Base-by-base conservation (phyloP, 2,329 filamentous ascomycete genomes). In the Penicillium glabrum region DNA sequence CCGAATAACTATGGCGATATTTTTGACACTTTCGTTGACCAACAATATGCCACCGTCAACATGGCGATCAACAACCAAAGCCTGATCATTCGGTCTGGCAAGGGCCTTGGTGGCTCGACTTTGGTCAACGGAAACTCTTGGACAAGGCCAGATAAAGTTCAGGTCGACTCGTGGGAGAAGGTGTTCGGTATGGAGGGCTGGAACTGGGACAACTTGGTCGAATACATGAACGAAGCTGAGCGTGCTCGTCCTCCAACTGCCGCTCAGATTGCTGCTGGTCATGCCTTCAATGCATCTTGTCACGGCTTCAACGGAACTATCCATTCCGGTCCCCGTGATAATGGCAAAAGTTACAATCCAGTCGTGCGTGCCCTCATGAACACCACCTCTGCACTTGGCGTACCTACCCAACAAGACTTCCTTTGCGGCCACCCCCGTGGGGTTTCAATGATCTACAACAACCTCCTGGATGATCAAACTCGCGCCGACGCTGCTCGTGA, bases 151-250 rank as follows among this genome's bases (percentile, higher is more conserved):
- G 56, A 69, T 50, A 70, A 66, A 41, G 61, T 53, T 1, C 64
- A 69, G 50, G 35, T 66, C 14, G 63, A 69, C 45, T 65, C 64
- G 5, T 69, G 67, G 67, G 66, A 69, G 45, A 54, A 69, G 24
- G 69, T 71, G 7, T 69, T 83, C 3, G 80, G 79, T 0, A 79
- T 76, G 39, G 59, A 72, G 1, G 79, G 75, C 1, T 81, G 76
- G 75, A 74, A 72, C 33, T 82, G 79, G 77, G 68, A 75, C 1
- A 72, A 65, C 37, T 61, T 83, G 3, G 55, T 80, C 3, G 75
- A 74, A 0, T 83, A 83, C 57, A 83, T 83, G 64, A 69, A 73
- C 39, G 79, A 80, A 69, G 69, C 56, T 3, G 69, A 71, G 48
- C 11, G 10, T 3, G 26, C 53, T 8, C 66, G 66, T 23, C 11